Conservation (phyloP, 306 rosid species). For the Psophocarpus tetragonolobus region DNA sequence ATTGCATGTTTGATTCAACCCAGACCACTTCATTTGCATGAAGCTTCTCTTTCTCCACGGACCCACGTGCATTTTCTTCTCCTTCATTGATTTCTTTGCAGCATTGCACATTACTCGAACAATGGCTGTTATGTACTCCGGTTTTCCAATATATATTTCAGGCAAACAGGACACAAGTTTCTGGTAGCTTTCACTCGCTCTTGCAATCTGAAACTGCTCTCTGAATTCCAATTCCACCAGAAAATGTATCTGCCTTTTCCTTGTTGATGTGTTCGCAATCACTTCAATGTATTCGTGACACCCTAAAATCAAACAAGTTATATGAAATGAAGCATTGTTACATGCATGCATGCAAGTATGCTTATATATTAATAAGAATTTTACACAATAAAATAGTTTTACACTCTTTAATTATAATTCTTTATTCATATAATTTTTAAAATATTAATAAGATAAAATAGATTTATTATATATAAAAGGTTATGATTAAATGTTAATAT, state of each 20-base stretch:
- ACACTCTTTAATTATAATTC: too few species aligned
- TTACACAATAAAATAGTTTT: too few species aligned
- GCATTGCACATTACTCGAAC: constrained; percentile 52
- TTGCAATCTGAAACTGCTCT: constrained; percentile 54
- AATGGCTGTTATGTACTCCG: constrained; percentile 44
- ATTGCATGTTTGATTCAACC: constrained; percentile 13
- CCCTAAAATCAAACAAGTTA: constrained; percentile 11
- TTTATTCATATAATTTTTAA: too few species aligned
- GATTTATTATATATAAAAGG: too few species aligned
- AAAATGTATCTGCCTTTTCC: constrained; percentile 33
- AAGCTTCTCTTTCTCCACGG: constrained; percentile 64
- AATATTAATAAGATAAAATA: too few species aligned
- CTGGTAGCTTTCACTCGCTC: constrained; percentile 42
- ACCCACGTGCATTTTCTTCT: constrained; percentile 65
- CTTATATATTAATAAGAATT: too few species aligned
- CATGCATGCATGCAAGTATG: too few species aligned
- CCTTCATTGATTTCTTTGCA: constrained; percentile 70
- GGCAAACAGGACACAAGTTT: constrained; percentile 42
- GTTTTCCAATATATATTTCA: constrained; percentile 43
- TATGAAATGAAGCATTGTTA: neutral
- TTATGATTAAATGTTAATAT: too few species aligned
- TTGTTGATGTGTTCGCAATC: constrained; percentile 33
- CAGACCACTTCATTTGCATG: constrained; percentile 78
- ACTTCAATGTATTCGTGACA: constrained; percentile 48
- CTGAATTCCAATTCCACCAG: constrained; percentile 45